Percentiles rank a stretch among this genome's conserved stretches.
Evolutionary conservation across 768 basidiomycete species (phyloP).

Genomic region (Lyophyllum decastes): DNA sequence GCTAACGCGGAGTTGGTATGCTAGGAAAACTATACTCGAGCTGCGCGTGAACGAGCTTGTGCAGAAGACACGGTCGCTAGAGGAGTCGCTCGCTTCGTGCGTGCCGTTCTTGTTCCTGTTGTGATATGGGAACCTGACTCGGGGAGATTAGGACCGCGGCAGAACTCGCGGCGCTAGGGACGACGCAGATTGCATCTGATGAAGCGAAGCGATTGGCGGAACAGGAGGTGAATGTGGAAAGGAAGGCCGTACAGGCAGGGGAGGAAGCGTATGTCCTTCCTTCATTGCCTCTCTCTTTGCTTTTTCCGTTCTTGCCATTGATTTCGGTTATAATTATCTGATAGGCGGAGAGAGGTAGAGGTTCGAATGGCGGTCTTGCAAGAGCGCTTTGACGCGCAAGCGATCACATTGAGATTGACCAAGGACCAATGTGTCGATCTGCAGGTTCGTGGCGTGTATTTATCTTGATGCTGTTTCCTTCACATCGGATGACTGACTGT

Average conservation of each 20-base stretch:
- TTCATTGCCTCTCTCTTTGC: too few species aligned
- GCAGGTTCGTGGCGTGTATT: slow-evolving; percentile 31
- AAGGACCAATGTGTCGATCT: slow-evolving; percentile 57
- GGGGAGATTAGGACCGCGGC: too few species aligned
- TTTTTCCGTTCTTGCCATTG: neutral
- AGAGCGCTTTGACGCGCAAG: slow-evolving; percentile 62
- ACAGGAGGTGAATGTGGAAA: neutral
- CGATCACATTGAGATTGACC: slow-evolving; percentile 49
- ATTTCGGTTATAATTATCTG: neutral
- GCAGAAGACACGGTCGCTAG: neutral
- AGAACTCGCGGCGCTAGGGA: too few species aligned
- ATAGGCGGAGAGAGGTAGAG: slow-evolving; percentile 11
- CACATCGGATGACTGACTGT: neutral
- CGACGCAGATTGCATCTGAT: too few species aligned
- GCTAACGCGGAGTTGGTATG: too few species aligned
- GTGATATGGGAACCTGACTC: too few species aligned
- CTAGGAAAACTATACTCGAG: neutral
- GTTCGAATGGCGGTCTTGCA: slow-evolving; percentile 35
- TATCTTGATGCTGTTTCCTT: neutral
- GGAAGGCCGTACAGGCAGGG: neutral
- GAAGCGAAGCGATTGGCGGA: neutral
- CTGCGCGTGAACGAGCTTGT: neutral
- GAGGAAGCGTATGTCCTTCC: neutral
- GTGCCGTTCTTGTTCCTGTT: neutral
- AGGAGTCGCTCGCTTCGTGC: neutral